Evolutionary conservation across 1,284 basidiomycete species (phyloP).

Genomic region (Spongiforma sp.): DNA sequence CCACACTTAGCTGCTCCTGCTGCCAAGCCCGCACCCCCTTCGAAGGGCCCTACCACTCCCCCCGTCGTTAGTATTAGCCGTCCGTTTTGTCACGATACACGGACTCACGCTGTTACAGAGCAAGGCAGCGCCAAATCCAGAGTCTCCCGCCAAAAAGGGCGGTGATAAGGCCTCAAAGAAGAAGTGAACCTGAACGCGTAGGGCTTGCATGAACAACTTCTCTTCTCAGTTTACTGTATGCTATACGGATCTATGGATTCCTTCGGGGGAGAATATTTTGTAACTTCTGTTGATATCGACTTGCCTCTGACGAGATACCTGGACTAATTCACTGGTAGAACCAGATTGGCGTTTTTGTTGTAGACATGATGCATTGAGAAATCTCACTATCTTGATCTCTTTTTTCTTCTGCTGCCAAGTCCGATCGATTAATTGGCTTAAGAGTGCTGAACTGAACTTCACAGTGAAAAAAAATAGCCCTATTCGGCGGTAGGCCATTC

Average conservation of each 20-base stretch:
- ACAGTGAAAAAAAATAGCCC: no score
- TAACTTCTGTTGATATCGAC: neutral
- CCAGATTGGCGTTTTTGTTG: neutral
- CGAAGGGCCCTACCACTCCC: constrained; percentile 29
- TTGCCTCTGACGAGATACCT: neutral
- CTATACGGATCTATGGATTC: constrained; percentile 8
- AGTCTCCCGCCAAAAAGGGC: constrained; percentile 32
- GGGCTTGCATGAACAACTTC: neutral
- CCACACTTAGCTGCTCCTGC: constrained; percentile 16
- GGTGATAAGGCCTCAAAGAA: constrained; percentile 35
- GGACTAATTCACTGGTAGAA: constrained; percentile 2
- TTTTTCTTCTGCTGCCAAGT: no score
- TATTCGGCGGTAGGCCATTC: no score
- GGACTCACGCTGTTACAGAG: constrained; percentile 18
- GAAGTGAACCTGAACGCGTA: constrained; percentile 28
- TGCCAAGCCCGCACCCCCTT: constrained; percentile 24
- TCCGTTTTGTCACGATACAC: neutral
- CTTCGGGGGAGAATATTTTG: constrained; percentile 4
- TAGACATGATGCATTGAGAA: constrained; percentile 13
- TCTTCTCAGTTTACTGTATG: constrained; percentile 8
- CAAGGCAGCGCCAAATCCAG: constrained; percentile 27
- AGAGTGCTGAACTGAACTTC: no score
- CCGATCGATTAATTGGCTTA: no score
- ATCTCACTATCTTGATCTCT: neutral
- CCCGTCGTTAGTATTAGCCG: constrained; percentile 20